Base-by-base conservation (phyloP, 1,284 basidiomycete species). In the Sanghuangporus weigelae region DNA sequence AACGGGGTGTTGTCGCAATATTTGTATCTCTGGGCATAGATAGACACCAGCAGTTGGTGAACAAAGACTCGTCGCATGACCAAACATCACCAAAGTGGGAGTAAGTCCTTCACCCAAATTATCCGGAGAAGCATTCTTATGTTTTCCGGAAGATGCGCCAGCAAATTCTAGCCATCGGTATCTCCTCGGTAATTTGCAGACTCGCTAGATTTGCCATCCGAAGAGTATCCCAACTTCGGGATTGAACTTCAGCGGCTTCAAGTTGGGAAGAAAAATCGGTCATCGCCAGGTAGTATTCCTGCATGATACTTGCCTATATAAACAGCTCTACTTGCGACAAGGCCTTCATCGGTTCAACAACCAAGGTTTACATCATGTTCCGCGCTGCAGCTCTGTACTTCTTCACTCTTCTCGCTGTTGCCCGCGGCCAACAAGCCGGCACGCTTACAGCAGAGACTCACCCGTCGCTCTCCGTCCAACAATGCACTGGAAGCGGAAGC, bases 391-490 rank as follows among this genome's bases (percentile, higher is more conserved):
- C 50, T 51, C 31, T 51, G 5, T 46, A 46, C 16, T 39, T 57
- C 55, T 71, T 74, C 65, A 67, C 73, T 53, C 67, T 77, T 67
- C 57, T 73, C 63, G 75, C 76, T 56, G 67, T 72, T 21, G 75
- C 67, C 26, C 69, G 67, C 62, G 77, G 69, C 63, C 78, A 79
- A 69, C 76, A 78, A 62, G 72, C 75, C 63, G 78, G 78, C 65
- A 78, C 77, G 3, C 66, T 71, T 51, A 72, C 69, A 42, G 69
- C 78, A 12, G 78, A 80, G 68, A 72, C 64, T 65, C 79, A 81
- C 68, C 81, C 81, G 26, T 44, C 68, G 12, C 72, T 82, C 50
- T 68, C 76, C 38, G 73, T 72, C 68, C 72, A 78, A 68, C 69
- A 73, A 63, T 82, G 81, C 69, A 76, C 77, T 21, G 68, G 71